Percentiles rank a stretch among this genome's conserved stretches.
Evolutionary conservation across 2,329 filamentous ascomycete species (phyloP).

Genomic region (Sclerotinia trifoliorum): DNA sequence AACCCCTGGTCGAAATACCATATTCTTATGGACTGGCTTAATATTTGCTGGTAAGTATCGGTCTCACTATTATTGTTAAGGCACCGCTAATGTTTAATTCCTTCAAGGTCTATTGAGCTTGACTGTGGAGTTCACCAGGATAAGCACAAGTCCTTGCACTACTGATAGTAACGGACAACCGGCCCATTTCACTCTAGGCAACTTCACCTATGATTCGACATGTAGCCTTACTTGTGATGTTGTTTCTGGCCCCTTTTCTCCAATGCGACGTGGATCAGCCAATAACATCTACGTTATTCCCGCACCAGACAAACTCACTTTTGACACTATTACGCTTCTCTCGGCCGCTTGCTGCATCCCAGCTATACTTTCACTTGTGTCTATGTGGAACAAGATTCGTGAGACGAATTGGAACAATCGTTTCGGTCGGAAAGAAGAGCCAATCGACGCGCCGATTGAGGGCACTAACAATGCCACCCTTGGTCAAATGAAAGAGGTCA

Average conservation of each 20-base stretch:
- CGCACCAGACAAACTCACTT: constrained; percentile 52
- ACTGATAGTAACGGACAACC: constrained; percentile 44
- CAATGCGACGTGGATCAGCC: constrained; percentile 53
- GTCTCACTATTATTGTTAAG: background rate
- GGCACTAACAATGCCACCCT: constrained; percentile 56
- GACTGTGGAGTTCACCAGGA: constrained; percentile 63
- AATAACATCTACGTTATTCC: constrained; percentile 64
- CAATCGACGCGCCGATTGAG: constrained; percentile 45
- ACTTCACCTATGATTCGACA: constrained; percentile 47
- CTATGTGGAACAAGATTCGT: constrained; percentile 63
- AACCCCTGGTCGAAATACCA: constrained; percentile 61
- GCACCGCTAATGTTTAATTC: constrained; percentile 12
- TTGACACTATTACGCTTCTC: constrained; percentile 59
- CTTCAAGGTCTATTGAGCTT: constrained; percentile 56
- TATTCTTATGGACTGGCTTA: constrained; percentile 64
- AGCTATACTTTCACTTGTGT: constrained; percentile 59
- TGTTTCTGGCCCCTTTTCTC: constrained; percentile 51
- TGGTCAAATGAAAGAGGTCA: constrained; percentile 53
- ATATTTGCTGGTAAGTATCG: constrained; percentile 54
- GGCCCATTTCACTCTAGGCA: constrained; percentile 39
- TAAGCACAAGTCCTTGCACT: constrained; percentile 46
- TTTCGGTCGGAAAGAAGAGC: constrained; percentile 41
- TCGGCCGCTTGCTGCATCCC: constrained; percentile 65
- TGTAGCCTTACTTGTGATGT: constrained; percentile 52
- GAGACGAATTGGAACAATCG: constrained; percentile 58